Evolutionary conservation across 805 yeast species (phyloP).

Genomic region (Clavispora santaluciae): DNA sequence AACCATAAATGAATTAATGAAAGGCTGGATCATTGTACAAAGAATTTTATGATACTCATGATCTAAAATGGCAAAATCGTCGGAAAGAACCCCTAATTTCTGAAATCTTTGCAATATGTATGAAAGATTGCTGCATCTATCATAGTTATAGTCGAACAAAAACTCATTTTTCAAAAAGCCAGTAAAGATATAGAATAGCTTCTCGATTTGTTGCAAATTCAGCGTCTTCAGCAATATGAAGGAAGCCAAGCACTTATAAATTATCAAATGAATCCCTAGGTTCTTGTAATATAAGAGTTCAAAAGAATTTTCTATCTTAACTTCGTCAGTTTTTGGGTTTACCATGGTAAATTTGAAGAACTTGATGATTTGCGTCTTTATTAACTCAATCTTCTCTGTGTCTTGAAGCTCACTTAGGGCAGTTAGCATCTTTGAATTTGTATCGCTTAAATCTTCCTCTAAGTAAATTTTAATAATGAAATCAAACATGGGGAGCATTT

Average conservation of each 20-base stretch:
- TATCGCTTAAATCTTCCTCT: slow-evolving; percentile 18
- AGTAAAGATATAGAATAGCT: slow-evolving; percentile 30
- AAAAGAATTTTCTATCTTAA: slow-evolving; percentile 43
- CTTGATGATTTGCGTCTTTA: slow-evolving; percentile 22
- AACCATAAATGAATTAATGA: slow-evolving; percentile 28
- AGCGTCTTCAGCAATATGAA: slow-evolving; percentile 36
- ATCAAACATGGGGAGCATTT: slow-evolving; percentile 28
- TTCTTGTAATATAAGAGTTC: slow-evolving; percentile 57
- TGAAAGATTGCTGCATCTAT: slow-evolving; percentile 24
- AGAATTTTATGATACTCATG: slow-evolving; percentile 19
- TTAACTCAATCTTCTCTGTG: slow-evolving; percentile 20
- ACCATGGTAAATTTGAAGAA: slow-evolving; percentile 17
- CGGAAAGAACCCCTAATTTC: slow-evolving; percentile 14
- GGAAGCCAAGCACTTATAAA: slow-evolving; percentile 46
- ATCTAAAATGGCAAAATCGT: slow-evolving; percentile 19
- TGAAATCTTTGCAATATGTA: slow-evolving; percentile 20
- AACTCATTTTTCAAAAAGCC: slow-evolving; percentile 39
- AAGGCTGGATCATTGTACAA: slow-evolving; percentile 29
- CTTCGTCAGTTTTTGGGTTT: slow-evolving; percentile 8
- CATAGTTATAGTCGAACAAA: slow-evolving; percentile 37
- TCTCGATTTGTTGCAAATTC: slow-evolving; percentile 17
- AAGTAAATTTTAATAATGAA: slow-evolving; percentile 19
- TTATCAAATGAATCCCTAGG: slow-evolving; percentile 50
- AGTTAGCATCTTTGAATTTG: slow-evolving; percentile 21
- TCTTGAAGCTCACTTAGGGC: slow-evolving; percentile 16